Percentiles rank a stretch among this genome's conserved stretches.
These are phyloP conservation scores for Heritiera fomes DNA, from an alignment of 345 rosid genomes.

Conservation along the genomic window DNA sequence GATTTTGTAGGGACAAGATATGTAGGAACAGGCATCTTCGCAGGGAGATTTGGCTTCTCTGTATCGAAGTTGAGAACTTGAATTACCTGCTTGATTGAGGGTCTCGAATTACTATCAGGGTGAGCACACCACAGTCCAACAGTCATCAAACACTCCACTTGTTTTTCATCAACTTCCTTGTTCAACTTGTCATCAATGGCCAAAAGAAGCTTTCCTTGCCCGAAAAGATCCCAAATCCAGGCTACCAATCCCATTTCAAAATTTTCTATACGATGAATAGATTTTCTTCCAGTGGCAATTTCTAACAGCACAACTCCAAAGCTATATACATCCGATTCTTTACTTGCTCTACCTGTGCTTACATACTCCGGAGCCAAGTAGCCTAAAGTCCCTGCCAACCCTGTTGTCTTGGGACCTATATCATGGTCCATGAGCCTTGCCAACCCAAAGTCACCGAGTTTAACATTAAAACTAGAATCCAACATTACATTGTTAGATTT, in stretches of 20 bases:
- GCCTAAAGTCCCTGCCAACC: too few species aligned
- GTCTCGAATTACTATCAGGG: slow-evolving; percentile 44
- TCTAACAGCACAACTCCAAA: slow-evolving; percentile 51
- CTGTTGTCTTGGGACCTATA: too few species aligned
- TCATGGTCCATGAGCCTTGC: too few species aligned
- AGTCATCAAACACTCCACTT: too few species aligned
- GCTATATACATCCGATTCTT: slow-evolving; percentile 46
- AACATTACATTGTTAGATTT: too few species aligned
- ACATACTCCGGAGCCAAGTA: too few species aligned
- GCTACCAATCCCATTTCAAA: slow-evolving; percentile 40
- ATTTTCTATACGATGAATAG: slow-evolving; percentile 28
- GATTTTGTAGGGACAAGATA: slow-evolving; percentile 35
- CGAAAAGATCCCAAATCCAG: slow-evolving; percentile 53
- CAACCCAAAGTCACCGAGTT: too few species aligned
- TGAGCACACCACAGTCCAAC: too few species aligned
- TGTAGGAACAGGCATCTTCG: slow-evolving; percentile 44
- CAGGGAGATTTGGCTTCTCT: slow-evolving; percentile 45
- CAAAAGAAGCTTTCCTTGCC: too few species aligned
- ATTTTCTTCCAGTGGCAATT: slow-evolving; percentile 44
- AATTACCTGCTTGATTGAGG: slow-evolving; percentile 54
- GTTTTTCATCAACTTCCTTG: too few species aligned
- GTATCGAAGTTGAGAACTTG: slow-evolving; percentile 49
- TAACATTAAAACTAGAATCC: too few species aligned
- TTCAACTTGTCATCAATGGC: too few species aligned
- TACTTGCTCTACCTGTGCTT: slow-evolving; percentile 51